Conservation (phyloP, 106 monocot species). For the Dactylorhiza incarnata region DNA sequence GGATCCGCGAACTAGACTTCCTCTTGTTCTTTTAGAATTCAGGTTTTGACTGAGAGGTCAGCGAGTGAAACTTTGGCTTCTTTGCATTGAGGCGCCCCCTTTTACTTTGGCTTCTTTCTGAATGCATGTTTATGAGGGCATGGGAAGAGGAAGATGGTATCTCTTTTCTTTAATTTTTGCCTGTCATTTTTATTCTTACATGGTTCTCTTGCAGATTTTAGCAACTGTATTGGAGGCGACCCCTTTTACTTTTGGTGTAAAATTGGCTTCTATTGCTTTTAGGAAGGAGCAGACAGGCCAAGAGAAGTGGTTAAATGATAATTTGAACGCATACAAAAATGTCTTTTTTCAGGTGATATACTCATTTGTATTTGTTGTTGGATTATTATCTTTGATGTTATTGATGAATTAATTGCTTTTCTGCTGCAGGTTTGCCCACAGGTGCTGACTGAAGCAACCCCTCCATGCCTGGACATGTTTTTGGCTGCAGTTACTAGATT, state of each 20-base stretch:
- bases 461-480: too few relatives aligned
- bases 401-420: slow-evolving; percentile 5
- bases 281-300: slow-evolving; percentile 49
- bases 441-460: too few relatives aligned
- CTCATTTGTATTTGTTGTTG: background rate
- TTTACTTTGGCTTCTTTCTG: too few relatives aligned
- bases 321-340: slow-evolving; percentile 50
- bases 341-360: slow-evolving; percentile 68
- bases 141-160: background rate
- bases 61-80: too few relatives aligned
- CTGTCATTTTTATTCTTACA: slow-evolving; percentile 5
- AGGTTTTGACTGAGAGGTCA: too few relatives aligned
- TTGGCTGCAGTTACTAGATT: too few relatives aligned
- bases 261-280: slow-evolving; percentile 61
- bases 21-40: too few relatives aligned
- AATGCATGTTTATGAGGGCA: background rate
- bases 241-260: slow-evolving; percentile 57
- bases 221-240: slow-evolving; percentile 50
- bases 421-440: slow-evolving; percentile 42
- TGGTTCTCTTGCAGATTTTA: slow-evolving; percentile 49
- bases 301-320: slow-evolving; percentile 82
- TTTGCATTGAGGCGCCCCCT: too few relatives aligned
- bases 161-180: background rate
- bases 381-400: background rate
- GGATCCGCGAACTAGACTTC: too few relatives aligned